Base-by-base conservation (phyloP, 2,329 filamentous ascomycete species). In the Colletotrichum sp. region DNA sequence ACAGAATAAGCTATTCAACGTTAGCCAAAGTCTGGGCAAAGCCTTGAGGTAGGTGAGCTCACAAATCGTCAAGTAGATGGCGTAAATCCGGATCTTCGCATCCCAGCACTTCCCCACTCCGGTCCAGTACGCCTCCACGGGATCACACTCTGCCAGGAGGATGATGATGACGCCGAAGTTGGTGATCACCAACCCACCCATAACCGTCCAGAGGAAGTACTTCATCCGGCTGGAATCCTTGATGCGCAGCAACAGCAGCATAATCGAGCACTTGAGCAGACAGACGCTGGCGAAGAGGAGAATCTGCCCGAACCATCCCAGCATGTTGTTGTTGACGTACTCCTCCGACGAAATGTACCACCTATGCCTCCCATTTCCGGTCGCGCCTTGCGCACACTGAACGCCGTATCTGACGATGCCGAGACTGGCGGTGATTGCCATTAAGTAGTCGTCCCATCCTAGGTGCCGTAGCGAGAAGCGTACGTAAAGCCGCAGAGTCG, bases 251-350 rank as follows among this genome's bases (percentile, higher is more conserved):
- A 87, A 78, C 10, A 88, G 79, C 15, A 87, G 76, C 78, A 86
- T 82, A 66, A 88, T 87, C 5, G 85, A 87, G 32, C 84, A 80
- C 72, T 88, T 88, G 62, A 88, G 80, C 2, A 87, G 71, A 52
- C 83, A 85, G 39, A 87, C 83, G 55, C 82, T 83, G 13, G 81
- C 79, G 73, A 87, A 88, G 4, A 88, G 81, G 24, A 86, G 79
- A 16, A 87, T 80, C 79, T 87, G 85, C 5, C 83, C 84, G 60
- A 83, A 79, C 85, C 85, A 87, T 2, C 83, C 83, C 5, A 84
- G 80, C 79, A 84, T 84, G 76, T 84, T 86, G 73, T 85, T 83
- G 52, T 78, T 80, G 69, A 81, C 69, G 68, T 85, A 85, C 21
- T 85, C 69, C 6, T 81, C 77, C 1, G 78, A 32, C 8, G 79